Evolutionary conservation across 768 basidiomycete species (phyloP).

Genomic region (Lactarius trivialis): DNA sequence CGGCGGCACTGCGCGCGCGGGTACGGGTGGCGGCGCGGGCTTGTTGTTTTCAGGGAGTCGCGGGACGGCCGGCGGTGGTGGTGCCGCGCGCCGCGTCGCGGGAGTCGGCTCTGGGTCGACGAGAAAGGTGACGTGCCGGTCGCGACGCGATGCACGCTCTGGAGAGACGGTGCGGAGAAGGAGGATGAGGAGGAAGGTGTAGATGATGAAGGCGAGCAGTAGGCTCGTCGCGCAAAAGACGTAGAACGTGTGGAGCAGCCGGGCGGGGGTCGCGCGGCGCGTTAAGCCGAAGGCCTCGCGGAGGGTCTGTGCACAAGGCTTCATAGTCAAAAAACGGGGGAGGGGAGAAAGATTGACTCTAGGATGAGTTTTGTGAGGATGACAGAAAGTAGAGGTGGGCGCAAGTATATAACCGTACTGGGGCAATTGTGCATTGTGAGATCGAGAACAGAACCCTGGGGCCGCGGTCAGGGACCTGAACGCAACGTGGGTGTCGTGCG

Average conservation of each 20-base stretch:
- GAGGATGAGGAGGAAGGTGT: slow-evolving; percentile 6
- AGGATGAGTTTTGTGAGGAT: background rate
- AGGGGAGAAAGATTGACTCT: background rate
- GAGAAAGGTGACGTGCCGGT: slow-evolving; percentile 10
- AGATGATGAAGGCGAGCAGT: slow-evolving; percentile 1
- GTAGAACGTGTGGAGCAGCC: slow-evolving; percentile 4
- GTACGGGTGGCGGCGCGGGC: background rate
- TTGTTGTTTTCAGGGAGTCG: background rate
- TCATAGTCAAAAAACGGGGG: background rate
- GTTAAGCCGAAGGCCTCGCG: background rate
- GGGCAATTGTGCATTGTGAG: background rate
- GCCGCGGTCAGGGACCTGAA: slow-evolving; percentile 3
- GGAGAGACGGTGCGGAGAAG: background rate
- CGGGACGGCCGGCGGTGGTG: background rate
- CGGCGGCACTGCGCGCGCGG: background rate
- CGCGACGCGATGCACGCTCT: background rate
- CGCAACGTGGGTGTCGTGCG: slow-evolving; percentile 18
- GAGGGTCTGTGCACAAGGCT: background rate
- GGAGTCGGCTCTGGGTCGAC: background rate
- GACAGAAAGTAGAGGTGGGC: background rate
- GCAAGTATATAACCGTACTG: slow-evolving; percentile 14
- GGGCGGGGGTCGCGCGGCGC: background rate
- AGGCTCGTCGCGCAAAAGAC: slow-evolving; percentile 11
- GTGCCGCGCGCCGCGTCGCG: background rate
- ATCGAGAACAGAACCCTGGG: background rate